phyloP scores from a whole-genome alignment of 805 yeast species.

The Pichia nanzhaoensis region DNA sequence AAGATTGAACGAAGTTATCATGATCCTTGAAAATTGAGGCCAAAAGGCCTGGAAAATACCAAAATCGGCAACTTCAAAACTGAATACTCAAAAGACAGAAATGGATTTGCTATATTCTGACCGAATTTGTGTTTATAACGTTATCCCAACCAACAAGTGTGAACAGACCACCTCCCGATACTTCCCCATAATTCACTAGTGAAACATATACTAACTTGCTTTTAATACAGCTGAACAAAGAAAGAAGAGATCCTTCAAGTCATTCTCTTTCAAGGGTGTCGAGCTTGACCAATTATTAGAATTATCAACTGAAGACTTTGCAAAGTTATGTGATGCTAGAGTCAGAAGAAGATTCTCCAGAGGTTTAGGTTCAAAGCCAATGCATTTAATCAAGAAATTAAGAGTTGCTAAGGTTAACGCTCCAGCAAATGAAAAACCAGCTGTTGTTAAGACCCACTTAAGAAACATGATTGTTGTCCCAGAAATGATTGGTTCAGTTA shows the following conservation, averaged over 20 bases:
- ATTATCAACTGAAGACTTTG: constrained; percentile 93
- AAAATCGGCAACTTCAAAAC: too few relatives aligned
- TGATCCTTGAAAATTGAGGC: too few relatives aligned
- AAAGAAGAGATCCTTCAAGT: constrained; percentile 90
- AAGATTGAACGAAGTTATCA: too few relatives aligned
- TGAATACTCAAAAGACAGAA: too few relatives aligned
- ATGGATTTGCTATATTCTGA: too few relatives aligned
- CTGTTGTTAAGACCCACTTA: constrained; percentile 96
- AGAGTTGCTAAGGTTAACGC: constrained; percentile 94
- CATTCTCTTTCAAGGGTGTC: constrained; percentile 98
- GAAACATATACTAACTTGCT: too few relatives aligned
- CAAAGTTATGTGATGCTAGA: constrained; percentile 95
- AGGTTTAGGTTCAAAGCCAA: constrained; percentile 93
- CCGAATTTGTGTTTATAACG: too few relatives aligned
- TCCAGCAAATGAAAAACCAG: constrained; percentile 92
- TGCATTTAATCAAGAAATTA: constrained; percentile 93
- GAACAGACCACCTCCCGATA: too few relatives aligned
- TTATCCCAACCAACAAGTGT: too few relatives aligned
- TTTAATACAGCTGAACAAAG: constrained; percentile 39
- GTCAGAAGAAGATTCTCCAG: constrained; percentile 99
- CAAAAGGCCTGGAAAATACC: too few relatives aligned
- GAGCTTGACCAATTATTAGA: constrained; percentile 91
- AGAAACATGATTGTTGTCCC: constrained; percentile 98
- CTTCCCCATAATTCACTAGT: too few relatives aligned
- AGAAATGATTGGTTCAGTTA: constrained; percentile 99